phyloP scores from a whole-genome alignment of 495 filamentous ascomycete species.

The Terfezia claveryi region DNA sequence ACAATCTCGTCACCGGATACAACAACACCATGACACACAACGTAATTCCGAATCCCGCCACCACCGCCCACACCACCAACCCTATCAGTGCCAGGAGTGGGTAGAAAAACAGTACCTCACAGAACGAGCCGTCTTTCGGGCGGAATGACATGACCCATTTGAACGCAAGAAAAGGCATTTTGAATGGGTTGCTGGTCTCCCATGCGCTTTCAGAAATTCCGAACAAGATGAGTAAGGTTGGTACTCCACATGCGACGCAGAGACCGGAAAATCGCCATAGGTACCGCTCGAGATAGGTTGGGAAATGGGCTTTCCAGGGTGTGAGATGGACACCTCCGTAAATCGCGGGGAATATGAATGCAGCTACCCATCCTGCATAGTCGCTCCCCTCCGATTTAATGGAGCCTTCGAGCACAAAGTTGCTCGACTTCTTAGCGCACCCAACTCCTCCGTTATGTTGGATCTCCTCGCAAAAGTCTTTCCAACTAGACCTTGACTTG shows the following conservation, averaged over 20 bases:
- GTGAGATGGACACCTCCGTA: constrained; percentile 1
- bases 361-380: neutral
- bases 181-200: neutral
- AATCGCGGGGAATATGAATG: neutral
- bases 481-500: neutral
- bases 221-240: neutral
- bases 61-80: neutral
- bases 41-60: neutral
- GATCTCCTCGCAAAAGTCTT: neutral
- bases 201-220: neutral
- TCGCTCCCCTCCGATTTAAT: neutral
- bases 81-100: neutral
- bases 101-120: neutral
- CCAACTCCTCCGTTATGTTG: neutral
- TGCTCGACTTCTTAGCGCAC: neutral
- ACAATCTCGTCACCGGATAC: neutral
- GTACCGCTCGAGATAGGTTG: neutral
- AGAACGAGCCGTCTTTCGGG: neutral
- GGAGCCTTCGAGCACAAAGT: neutral
- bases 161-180: neutral
- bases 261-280: constrained; percentile 2
- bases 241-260: neutral
- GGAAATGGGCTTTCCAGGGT: constrained; percentile 3
- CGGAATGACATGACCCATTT: neutral
- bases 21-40: neutral